Evolutionary conservation across 306 rosid species (phyloP), one percentile per base, ranked within the genome.

Genomic region (Alnus rubra): DNA sequence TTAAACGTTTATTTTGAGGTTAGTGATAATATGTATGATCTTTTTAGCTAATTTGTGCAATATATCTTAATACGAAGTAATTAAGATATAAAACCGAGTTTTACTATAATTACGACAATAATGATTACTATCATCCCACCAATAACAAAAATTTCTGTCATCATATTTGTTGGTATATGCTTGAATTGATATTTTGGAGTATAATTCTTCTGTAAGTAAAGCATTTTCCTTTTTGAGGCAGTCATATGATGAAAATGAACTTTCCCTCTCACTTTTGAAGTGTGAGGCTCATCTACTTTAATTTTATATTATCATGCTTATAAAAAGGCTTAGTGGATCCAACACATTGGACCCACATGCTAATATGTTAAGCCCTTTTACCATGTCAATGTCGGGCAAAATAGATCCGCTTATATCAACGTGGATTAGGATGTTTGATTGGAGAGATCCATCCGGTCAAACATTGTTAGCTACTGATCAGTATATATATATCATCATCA

Each of bases 281-380:
- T 31, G 64, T 64, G 81, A 19, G 72, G 1, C 73, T 51, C 37
- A 69, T 54, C 79, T 63, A 74, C 88, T 84, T 82, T 84, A 87
- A 82, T 80, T 76, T 80, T 85, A 47, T 84, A 82, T 76, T 83
- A 78, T 78, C 90, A 80, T 88, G 88, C 89, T 71, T 80, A 73
- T 77, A 81, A 78, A 76, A 86, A 71, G 79, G 81, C 81, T 81
- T 67, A 84, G 67, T 71, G 78, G 60, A 81, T 80, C 90, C 90
- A 89, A 83, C 87, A 84, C 9, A 4, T 45, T 15, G 89, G 92
- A 45, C 86, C 93, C 90, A 31, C 75, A 3, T 89, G 92, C 86
- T 78, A 13, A 77, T 71, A 72, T 60, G 69, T 47, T 31, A 5
- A 9, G 6, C 42, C 54, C 58, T 35, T 35, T 63, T 81, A 75